Base-by-base conservation (phyloP, 1,139 yeast genomes). In the Candida sp. region DNA sequence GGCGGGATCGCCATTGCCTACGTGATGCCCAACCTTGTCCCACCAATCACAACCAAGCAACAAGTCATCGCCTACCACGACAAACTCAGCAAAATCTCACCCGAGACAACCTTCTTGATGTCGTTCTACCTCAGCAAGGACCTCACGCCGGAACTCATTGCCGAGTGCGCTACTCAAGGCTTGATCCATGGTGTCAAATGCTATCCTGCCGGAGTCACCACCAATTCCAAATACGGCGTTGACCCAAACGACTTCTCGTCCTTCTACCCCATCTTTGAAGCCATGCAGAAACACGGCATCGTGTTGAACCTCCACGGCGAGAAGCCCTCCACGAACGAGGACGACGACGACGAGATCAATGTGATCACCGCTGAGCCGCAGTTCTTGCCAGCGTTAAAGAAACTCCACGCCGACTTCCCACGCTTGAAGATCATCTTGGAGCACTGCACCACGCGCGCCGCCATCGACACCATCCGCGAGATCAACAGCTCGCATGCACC, bases 191-290 rank as follows among this genome's bases (percentile, higher is more conserved):
- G 96, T 52, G 89, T 92, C 57, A 96, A 94, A 68, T 92, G 97
- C 68, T 94, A 96, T 66, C 99, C 99, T 31, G 98, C 98, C 1
- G 99, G 99, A 45, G 99, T 96, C 33, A 94, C 99, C 11, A 94
- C 99, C 46, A 96, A 94, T 72, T 90, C 97, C 6, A 72, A 81
- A 48, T 90, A 87, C n/a, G 99, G 99, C 42, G 98, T 94, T 34
- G 94, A 88, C 67, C 96, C 96, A 28, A 90, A 92, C 61, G 96
- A 94, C 63, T 94, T 94, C 68, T 82, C 86, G 48, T 85, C 81
- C 3, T 96, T 92, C 64, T 94, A 92, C 67, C 97, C 97, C 4
- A 79, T 94, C 8, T 94, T 94, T 65, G 81, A 88, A 62, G 96
- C 90, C 22, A 86, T 94, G 93, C 88, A 94, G 69, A 79, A 83